Conservation (phyloP, 176 grass and related monocot species). For the Cenchrus purpureus region DNA sequence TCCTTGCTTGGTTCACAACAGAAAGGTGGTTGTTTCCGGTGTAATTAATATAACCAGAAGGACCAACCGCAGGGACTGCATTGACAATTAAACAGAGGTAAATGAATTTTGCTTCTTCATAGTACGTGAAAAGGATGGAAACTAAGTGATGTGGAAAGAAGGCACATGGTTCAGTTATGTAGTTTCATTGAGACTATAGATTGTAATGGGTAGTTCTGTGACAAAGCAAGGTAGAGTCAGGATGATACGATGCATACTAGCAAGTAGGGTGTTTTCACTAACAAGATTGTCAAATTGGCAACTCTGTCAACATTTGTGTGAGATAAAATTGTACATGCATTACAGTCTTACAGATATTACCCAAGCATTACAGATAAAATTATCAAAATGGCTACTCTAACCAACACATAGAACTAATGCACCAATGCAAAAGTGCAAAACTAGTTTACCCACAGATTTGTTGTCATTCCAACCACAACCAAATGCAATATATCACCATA, state of each 20-base stretch:
- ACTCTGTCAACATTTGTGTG: background rate
- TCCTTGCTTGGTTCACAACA: slow-evolving; percentile 55
- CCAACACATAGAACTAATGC: too few relatives aligned
- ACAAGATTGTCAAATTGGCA: background rate
- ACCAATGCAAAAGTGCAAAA: background rate
- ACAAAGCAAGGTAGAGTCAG: background rate
- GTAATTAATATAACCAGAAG: slow-evolving; percentile 44
- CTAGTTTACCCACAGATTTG: background rate
- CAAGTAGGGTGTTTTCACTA: background rate
- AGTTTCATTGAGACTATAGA: background rate
- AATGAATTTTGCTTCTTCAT: background rate
- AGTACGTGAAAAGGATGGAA: background rate
- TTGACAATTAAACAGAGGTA: slow-evolving; percentile 1
- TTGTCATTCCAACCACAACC: background rate
- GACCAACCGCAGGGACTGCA: slow-evolving; percentile 39
- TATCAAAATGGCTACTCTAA: too few relatives aligned
- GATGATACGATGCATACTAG: background rate
- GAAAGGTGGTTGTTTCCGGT: slow-evolving; percentile 38
- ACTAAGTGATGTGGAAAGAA: background rate
- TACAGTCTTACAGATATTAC: background rate
- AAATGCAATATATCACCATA: background rate
- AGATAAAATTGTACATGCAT: background rate
- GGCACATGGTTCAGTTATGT: background rate
- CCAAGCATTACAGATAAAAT: too few relatives aligned
- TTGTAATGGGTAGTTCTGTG: background rate